Conservation (phyloP, 305 asterid genomes). For the Euphrasia arctica region DNA sequence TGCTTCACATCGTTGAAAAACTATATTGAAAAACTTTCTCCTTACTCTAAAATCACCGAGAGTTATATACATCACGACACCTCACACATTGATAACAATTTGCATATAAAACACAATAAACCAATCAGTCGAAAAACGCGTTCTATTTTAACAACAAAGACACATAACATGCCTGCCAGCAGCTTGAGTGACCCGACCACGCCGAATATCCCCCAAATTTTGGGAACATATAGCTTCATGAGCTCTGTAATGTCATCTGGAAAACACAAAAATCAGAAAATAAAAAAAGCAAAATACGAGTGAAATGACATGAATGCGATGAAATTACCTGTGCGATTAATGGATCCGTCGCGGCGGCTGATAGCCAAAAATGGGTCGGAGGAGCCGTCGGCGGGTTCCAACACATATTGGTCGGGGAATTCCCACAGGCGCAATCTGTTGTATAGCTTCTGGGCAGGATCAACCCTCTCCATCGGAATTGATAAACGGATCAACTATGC, state of each 20-base stretch:
- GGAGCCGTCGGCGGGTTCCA: constrained; percentile 90
- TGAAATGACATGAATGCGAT: not conserved
- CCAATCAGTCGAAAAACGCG: not conserved
- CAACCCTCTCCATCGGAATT: constrained; percentile 62
- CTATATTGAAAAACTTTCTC: not conserved
- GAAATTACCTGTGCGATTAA: constrained; percentile 51
- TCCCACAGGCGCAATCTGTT: constrained; percentile 91
- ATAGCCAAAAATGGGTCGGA: constrained; percentile 59
- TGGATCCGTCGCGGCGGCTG: constrained; percentile 69
- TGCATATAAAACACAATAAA: not conserved
- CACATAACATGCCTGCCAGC: constrained; percentile 51
- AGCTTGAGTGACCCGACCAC: constrained; percentile 83
- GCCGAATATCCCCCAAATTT: constrained; percentile 67
- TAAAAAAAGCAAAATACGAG: not conserved
- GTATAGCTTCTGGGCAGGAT: constrained; percentile 66
- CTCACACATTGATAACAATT: not conserved
- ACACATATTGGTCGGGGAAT: constrained; percentile 70
- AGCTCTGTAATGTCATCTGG: constrained; percentile 63
- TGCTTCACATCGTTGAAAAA: not conserved
- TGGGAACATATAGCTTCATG: constrained; percentile 58
- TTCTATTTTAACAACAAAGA: not conserved
- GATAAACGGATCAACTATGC: not conserved
- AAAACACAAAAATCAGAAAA: constrained; percentile 11
- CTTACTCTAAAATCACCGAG: not conserved
- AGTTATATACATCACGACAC: not conserved